These are phyloP conservation scores for Fragosphaeria purpurea DNA, from an alignment of 2,329 filamentous ascomycete genomes.

Conservation along the genomic window DNA sequence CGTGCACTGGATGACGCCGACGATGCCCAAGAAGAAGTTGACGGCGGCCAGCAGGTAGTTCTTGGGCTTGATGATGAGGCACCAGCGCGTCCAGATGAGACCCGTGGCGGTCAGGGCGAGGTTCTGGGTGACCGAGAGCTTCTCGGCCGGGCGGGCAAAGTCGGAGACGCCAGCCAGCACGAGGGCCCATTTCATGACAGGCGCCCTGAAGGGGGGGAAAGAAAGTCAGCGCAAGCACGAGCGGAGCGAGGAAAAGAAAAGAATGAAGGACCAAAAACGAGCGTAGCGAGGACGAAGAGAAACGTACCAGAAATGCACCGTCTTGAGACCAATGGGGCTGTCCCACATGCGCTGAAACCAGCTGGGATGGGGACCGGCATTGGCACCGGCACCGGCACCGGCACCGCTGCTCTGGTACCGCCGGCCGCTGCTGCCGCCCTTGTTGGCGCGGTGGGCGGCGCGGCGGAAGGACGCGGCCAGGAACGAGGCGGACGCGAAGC, in stretches of 20 bases:
- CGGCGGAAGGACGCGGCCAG: slow-evolving; percentile 36
- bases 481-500: slow-evolving; percentile 26
- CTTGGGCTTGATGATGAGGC: slow-evolving; percentile 87
- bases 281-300: neutral
- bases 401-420: slow-evolving; percentile 46
- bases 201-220: slow-evolving; percentile 51
- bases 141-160: slow-evolving; percentile 81
- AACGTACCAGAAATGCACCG: slow-evolving; percentile 93
- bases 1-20: slow-evolving; percentile 71
- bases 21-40: slow-evolving; percentile 93
- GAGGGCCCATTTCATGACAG: slow-evolving; percentile 93
- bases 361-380: slow-evolving; percentile 31
- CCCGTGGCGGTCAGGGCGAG: slow-evolving; percentile 81
- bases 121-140: slow-evolving; percentile 90
- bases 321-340: slow-evolving; percentile 74
- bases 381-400: slow-evolving; percentile 26
- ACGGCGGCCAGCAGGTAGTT: slow-evolving; percentile 93
- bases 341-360: slow-evolving; percentile 76
- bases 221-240: no score
- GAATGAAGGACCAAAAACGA: neutral
- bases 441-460: slow-evolving; percentile 29
- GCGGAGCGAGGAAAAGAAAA: neutral
- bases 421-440: slow-evolving; percentile 34
- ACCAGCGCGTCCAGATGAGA: slow-evolving; percentile 97
- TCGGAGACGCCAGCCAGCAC: slow-evolving; percentile 89